Evolutionary conservation across 768 basidiomycete genomes (phyloP), one percentile per base, ranked within the genome.

Genomic region (Pleurotus platypus): DNA sequence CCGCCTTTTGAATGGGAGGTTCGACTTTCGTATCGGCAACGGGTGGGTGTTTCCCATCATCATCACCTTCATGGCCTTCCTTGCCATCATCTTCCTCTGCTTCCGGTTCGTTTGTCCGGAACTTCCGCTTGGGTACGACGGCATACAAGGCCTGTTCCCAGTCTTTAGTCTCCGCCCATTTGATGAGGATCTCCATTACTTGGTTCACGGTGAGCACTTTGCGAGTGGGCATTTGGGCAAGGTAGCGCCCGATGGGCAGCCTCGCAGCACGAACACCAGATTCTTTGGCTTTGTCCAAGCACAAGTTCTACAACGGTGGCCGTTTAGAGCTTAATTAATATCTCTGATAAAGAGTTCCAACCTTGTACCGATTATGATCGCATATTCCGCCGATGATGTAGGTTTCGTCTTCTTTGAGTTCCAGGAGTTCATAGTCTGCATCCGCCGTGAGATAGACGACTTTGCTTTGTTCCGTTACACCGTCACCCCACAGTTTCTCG

Each of bases 171-270:
- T 92, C 90, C n/a, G 89, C 81, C 90, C 93, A 98, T 62, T 87
- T 84, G 16, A 94, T 70, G 56, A 99, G 77, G 62, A 98, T 97
- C 70, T 96, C 93, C 66, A 95, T 91, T 24, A 90, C 89, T 73
- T 98, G 97, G 70, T 99, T 98, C 55, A 99, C 94, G 1, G 97
- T 99, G 61, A 99, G 78, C 30, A 99, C 94, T 66, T 98, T 98
- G 60, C 97, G 86, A 8, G 95, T 94, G 30, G 87, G 81, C 57
- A 99, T 76, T 48, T 88, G 81, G 45, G 87, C 79, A 37, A 98
- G 76, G 69, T 92, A 97, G 56, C 86, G 87, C n/a, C 94, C 92
- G 55, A 99, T 98, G 2, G 97, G 97, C 55, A 99, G 82, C 49
- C 91, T 87, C 3, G 94, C 97, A 40, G 93, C 89, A 43, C 87